These are phyloP conservation scores for Boletus rubropictus DNA, from an alignment of 768 basidiomycete genomes.

Conservation along the genomic window DNA sequence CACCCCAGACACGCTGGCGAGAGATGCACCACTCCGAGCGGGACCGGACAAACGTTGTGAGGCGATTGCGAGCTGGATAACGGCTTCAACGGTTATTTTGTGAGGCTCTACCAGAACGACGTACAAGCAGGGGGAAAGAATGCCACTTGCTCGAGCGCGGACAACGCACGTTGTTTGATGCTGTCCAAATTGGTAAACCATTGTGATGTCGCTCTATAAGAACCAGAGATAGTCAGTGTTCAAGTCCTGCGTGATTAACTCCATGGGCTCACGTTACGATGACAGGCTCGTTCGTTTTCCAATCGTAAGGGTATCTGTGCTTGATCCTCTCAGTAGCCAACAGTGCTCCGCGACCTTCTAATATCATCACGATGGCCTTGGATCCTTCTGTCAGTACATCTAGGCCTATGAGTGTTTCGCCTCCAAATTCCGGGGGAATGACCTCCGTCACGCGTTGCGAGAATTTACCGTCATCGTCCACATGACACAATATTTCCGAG, in stretches of 20 bases:
- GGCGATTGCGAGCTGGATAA: conserved; percentile 70
- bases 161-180: conserved; percentile 73
- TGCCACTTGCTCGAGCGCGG: conserved; percentile 59
- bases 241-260: not conserved
- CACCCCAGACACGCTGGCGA: conserved; percentile 94
- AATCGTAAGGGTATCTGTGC: conserved; percentile 94
- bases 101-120: conserved; percentile 20
- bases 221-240: not conserved
- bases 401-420: conserved; percentile 57
- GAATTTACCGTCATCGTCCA: conserved; percentile 73
- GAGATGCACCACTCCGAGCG: conserved; percentile 99
- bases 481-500: conserved; percentile 66
- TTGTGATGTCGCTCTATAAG: conserved; percentile 78
- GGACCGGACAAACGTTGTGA: conserved; percentile 77
- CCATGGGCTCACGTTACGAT: conserved; percentile 68
- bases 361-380: conserved; percentile 55
- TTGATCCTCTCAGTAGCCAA: conserved; percentile 64
- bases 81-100: not conserved
- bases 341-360: conserved; percentile 49
- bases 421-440: conserved; percentile 32
- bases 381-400: conserved; percentile 71
- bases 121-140: conserved; percentile 77
- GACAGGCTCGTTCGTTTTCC: conserved; percentile 90
- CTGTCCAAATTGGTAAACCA: conserved; percentile 93
- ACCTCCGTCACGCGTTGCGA: conserved; percentile 51